Base-by-base conservation (phyloP, 2,329 filamentous ascomycete species). In the Xylogone sp. region DNA sequence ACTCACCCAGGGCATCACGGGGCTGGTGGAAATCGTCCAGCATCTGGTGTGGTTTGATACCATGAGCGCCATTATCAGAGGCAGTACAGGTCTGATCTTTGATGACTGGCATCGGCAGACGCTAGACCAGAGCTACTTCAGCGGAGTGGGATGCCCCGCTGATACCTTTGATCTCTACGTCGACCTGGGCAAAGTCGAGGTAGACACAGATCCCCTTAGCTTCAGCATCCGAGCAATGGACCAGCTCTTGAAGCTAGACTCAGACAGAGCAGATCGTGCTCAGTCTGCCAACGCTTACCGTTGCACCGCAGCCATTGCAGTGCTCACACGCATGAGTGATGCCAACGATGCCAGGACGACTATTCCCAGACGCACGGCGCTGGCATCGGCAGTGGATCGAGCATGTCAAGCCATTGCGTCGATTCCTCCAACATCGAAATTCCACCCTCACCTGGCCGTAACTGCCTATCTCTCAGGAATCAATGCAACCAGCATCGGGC, bases 31-130 rank as follows among this genome's bases (percentile, higher is more conserved):
- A 45, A 69, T 73, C 2, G 58, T 74, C 2, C 63, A 69, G 0
- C 67, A 69, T 7, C 63, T 74, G 2, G 63, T 70, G 0, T 74
- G 71, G 71, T 73, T 70, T 22, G 71, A 74, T 48, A 63, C 67
- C 1, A 66, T 64, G 10, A 69, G 71, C 3, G 55, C 64, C 6
- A 53, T 68, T 4, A 57, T 65, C 44, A 42, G 59, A 29, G 48
- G 56, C 4, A 52, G 52, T 16, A 39, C 34, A 16, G 42, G 46
- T 1, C 53, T 67, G 16, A 69, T 73, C 19, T 74, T 74, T 46
- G 68, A 71, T 20, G 65, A 69, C 55, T 74, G 70, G 70, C 70
- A 73, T 53, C 69, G 68, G 6, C 58, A 65, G 9, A 62, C 65
- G 2, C 47, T 74, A 0, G 59, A 62, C 1, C 58, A 64, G 18